phyloP scores from a whole-genome alignment of 371 early-diverging fungal genomes.

The Rhizopus arrhizus region DNA sequence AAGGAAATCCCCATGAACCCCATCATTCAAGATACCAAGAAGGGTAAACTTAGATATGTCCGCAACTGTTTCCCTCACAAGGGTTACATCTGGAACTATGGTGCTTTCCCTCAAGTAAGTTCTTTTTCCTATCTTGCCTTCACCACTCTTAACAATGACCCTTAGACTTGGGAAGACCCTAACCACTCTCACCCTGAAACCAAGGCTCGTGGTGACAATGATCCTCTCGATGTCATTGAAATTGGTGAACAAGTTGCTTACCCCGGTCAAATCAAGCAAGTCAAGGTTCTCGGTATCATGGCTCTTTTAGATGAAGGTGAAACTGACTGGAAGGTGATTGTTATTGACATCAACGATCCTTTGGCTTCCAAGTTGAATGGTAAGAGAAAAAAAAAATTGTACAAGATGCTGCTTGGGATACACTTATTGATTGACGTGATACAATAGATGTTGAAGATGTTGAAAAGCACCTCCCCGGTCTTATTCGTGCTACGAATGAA shows the following conservation, averaged over 20 bases:
- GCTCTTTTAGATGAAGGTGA: slow-evolving; percentile 96
- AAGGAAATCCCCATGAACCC: slow-evolving; percentile 87
- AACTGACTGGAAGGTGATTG: slow-evolving; percentile 98
- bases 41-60: slow-evolving; percentile 90
- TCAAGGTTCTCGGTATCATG: slow-evolving; percentile 93
- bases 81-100: slow-evolving; percentile 98
- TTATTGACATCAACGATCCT: slow-evolving; percentile 90
- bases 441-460: slow-evolving; percentile 87
- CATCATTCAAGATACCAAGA: slow-evolving; percentile 94
- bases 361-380: slow-evolving; percentile 84
- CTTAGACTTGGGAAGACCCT: slow-evolving; percentile 95
- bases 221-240: slow-evolving; percentile 96
- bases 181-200: slow-evolving; percentile 76
- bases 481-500: slow-evolving; percentile 88
- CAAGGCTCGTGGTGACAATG: slow-evolving; percentile 89
- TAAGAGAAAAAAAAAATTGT: slow-evolving; percentile 19
- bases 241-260: slow-evolving; percentile 86
- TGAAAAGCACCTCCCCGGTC: slow-evolving; percentile 89
- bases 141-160: background rate
- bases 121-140: background rate
- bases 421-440: no score
- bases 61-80: slow-evolving; percentile 94
- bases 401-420: no score
- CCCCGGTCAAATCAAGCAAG: slow-evolving; percentile 95
- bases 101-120: slow-evolving; percentile 79